These are phyloP conservation scores for Suhomyces yuchorum DNA, from an alignment of 1,139 yeast species.

Conservation along the genomic window DNA sequence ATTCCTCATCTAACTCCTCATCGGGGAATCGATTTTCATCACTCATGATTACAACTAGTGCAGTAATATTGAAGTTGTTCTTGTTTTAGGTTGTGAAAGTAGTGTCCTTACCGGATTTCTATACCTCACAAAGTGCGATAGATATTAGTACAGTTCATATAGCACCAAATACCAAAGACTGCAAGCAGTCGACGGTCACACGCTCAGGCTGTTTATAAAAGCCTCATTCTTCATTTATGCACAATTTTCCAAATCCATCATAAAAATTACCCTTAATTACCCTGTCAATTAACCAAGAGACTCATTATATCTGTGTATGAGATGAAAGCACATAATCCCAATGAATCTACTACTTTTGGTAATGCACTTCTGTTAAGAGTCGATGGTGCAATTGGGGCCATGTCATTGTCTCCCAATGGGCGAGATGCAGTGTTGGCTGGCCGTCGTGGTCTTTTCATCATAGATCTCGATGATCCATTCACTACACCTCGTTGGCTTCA, in stretches of 20 bases:
- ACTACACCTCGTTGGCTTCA: slow-evolving; percentile 93
- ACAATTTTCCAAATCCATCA: neutral
- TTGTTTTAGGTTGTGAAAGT: too few relatives aligned
- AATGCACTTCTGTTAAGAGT: slow-evolving; percentile 79
- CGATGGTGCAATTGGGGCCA: slow-evolving; percentile 92
- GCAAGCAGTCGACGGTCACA: neutral
- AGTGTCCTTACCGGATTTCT: neutral
- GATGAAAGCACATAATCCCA: slow-evolving; percentile 13
- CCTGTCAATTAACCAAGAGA: neutral
- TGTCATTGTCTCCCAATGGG: slow-evolving; percentile 90
- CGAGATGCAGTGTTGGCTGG: slow-evolving; percentile 94
- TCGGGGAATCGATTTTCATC: slow-evolving; percentile 16
- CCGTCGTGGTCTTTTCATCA: slow-evolving; percentile 79
- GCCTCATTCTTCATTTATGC: neutral
- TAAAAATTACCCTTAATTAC: neutral
- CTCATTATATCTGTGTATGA: neutral
- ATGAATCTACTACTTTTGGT: slow-evolving; percentile 64
- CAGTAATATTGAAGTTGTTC: neutral
- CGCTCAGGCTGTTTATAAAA: neutral
- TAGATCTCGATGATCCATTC: slow-evolving; percentile 95
- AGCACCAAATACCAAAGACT: neutral
- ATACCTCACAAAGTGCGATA: neutral
- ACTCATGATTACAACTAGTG: slow-evolving; percentile 8
- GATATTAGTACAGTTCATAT: neutral
- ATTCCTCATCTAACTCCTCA: slow-evolving; percentile 37